Percentiles rank a stretch among this genome's conserved stretches.
Conservation (phyloP, 2,329 filamentous ascomycete genomes). For the Colletotrichum acutatum region DNA sequence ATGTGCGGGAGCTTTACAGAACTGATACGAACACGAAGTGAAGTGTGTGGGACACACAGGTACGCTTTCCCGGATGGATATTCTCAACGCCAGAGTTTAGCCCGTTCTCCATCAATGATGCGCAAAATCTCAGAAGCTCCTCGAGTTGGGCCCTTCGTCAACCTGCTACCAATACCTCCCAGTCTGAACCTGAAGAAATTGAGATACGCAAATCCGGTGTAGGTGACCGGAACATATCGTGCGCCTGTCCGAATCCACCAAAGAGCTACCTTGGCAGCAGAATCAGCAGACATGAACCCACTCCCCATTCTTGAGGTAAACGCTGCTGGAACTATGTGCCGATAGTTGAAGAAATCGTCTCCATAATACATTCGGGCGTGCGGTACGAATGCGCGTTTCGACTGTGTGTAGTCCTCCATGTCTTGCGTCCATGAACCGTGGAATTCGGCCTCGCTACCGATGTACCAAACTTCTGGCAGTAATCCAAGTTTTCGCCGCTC, state of each 20-base stretch:
- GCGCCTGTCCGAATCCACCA: background rate
- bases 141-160: background rate
- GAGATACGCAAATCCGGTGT: background rate
- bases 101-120: background rate
- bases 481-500: too few species aligned
- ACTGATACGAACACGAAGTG: too few species aligned
- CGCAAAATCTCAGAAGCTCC: background rate
- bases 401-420: slow-evolving; percentile 34
- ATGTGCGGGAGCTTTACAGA: too few species aligned
- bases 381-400: slow-evolving; percentile 33
- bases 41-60: too few species aligned
- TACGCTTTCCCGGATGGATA: background rate
- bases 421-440: slow-evolving; percentile 33
- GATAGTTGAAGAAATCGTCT: slow-evolving; percentile 16
- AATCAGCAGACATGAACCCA: slow-evolving; percentile 18
- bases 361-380: slow-evolving; percentile 7
- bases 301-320: slow-evolving; percentile 34
- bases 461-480: slow-evolving; percentile 37
- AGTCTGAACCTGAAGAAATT: background rate
- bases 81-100: background rate
- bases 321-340: slow-evolving; percentile 1
- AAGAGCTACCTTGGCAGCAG: background rate
- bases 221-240: background rate
- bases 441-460: slow-evolving; percentile 38
- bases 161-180: background rate